These are phyloP conservation scores for Penicillium sp. DNA, from an alignment of 2,329 filamentous ascomycete species.

Conservation along the genomic window DNA sequence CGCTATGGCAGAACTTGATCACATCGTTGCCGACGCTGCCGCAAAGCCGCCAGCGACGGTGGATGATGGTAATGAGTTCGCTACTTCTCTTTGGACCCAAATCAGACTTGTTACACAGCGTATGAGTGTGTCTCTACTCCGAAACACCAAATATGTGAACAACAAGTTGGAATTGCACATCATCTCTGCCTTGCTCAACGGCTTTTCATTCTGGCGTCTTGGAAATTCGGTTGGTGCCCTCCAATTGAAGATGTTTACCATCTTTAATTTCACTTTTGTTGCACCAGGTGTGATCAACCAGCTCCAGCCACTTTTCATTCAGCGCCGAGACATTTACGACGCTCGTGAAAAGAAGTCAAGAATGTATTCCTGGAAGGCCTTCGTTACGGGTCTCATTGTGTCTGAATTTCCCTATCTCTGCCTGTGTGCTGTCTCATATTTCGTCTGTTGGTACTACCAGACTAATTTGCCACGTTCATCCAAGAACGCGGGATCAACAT, in stretches of 20 bases:
- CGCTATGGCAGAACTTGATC: slow-evolving; percentile 63
- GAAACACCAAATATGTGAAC: slow-evolving; percentile 67
- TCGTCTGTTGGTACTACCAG: slow-evolving; percentile 68
- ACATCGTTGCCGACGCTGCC: slow-evolving; percentile 55
- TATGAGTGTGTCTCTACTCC: slow-evolving; percentile 64
- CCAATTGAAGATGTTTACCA: slow-evolving; percentile 72
- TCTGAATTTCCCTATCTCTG: slow-evolving; percentile 69
- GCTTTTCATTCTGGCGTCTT: slow-evolving; percentile 66
- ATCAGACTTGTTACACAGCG: slow-evolving; percentile 66
- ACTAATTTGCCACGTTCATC: slow-evolving; percentile 53
- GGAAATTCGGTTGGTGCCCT: slow-evolving; percentile 65
- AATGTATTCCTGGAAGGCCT: slow-evolving; percentile 75
- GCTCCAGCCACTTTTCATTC: slow-evolving; percentile 69
- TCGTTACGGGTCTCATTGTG: slow-evolving; percentile 67
- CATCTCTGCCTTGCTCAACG: slow-evolving; percentile 50
- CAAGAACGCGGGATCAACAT: slow-evolving; percentile 4
- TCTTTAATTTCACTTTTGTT: slow-evolving; percentile 63
- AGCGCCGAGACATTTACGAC: slow-evolving; percentile 68
- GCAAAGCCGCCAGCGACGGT: slow-evolving; percentile 46
- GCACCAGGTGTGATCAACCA: slow-evolving; percentile 45
- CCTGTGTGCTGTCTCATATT: slow-evolving; percentile 66
- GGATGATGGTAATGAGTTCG: slow-evolving; percentile 59
- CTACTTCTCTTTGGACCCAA: slow-evolving; percentile 64
- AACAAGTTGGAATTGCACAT: slow-evolving; percentile 60
- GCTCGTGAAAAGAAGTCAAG: slow-evolving; percentile 66